Conservation (phyloP, 1,139 yeast species). For the Zhuliangozyma blackwelliae region DNA sequence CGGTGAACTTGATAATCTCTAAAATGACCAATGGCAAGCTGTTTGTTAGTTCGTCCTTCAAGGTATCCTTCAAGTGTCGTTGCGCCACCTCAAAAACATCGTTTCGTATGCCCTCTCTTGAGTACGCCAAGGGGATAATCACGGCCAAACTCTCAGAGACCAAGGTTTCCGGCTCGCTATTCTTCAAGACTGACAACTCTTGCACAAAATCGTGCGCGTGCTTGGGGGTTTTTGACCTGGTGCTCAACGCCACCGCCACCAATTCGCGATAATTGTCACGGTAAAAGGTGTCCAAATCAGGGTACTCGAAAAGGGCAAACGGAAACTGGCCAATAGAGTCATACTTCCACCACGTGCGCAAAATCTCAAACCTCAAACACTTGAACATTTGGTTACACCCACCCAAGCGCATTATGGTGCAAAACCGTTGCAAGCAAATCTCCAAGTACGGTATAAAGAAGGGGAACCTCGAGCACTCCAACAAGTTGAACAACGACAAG, state of each 20-base stretch:
- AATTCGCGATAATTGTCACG: slow-evolving; percentile 29
- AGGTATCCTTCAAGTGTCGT: slow-evolving; percentile 11
- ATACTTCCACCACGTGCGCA: slow-evolving; percentile 41
- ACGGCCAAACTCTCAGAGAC: slow-evolving; percentile 31
- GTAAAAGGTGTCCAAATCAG: slow-evolving; percentile 21
- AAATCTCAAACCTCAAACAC: slow-evolving; percentile 24
- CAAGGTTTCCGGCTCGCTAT: slow-evolving; percentile 14
- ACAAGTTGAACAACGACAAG: slow-evolving; percentile 35
- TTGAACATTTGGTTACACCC: slow-evolving; percentile 23
- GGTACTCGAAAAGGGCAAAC: slow-evolving; percentile 29
- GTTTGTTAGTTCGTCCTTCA: slow-evolving; percentile 13
- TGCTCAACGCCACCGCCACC: slow-evolving; percentile 29
- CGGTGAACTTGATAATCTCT: slow-evolving; percentile 34
- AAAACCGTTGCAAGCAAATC: slow-evolving; percentile 19
- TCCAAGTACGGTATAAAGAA: slow-evolving; percentile 29
- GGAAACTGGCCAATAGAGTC: slow-evolving; percentile 35
- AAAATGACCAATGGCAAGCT: slow-evolving; percentile 18
- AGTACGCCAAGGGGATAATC: slow-evolving; percentile 42
- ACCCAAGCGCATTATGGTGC: slow-evolving; percentile 12
- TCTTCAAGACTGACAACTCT: slow-evolving; percentile 15
- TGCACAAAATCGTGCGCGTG: slow-evolving; percentile 11
- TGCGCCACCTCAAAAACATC: slow-evolving; percentile 24
- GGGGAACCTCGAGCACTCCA: slow-evolving; percentile 34
- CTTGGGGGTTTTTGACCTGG: slow-evolving; percentile 5
- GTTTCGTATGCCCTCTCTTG: slow-evolving; percentile 38